Conservation (phyloP, 2,329 filamentous ascomycete species). For the Fusarium hainanense region DNA sequence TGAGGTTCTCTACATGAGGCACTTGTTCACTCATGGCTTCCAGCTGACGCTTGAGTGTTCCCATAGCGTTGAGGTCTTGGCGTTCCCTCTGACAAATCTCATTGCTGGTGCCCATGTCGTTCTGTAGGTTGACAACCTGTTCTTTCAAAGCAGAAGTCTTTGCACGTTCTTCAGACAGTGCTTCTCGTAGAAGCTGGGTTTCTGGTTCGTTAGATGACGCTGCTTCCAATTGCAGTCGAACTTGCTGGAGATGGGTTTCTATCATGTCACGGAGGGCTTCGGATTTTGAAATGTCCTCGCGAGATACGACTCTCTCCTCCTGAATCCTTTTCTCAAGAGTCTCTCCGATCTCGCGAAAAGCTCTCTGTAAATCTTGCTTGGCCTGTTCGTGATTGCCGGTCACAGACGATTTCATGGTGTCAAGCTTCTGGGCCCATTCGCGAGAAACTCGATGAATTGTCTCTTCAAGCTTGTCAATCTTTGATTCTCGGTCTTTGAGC, state of each 20-base stretch:
- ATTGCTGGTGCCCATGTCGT: slow-evolving; percentile 29
- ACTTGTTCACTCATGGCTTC: slow-evolving; percentile 39
- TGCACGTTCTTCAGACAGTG: slow-evolving; percentile 24
- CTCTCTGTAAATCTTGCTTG: slow-evolving; percentile 30
- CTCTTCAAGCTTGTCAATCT: slow-evolving; percentile 38
- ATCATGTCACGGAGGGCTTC: slow-evolving; percentile 25
- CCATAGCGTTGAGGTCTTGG: slow-evolving; percentile 46
- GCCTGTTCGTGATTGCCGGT: slow-evolving; percentile 21
- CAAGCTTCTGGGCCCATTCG: slow-evolving; percentile 34
- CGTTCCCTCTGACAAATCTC: slow-evolving; percentile 44
- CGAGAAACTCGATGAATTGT: slow-evolving; percentile 32
- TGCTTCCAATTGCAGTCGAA: slow-evolving; percentile 30
- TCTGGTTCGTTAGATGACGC: neutral
- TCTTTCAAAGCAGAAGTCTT: slow-evolving; percentile 23
- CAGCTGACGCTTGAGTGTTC: slow-evolving; percentile 42
- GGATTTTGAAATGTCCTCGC: slow-evolving; percentile 28
- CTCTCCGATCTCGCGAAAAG: slow-evolving; percentile 34
- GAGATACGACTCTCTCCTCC: slow-evolving; percentile 35
- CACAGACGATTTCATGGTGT: slow-evolving; percentile 21
- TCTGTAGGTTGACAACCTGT: slow-evolving; percentile 40
- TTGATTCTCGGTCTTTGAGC: slow-evolving; percentile 37
- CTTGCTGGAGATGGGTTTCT: slow-evolving; percentile 37
- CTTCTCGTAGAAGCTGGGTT: slow-evolving; percentile 11
- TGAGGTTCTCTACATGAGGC: slow-evolving; percentile 42
- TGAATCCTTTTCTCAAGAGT: slow-evolving; percentile 42